These are phyloP conservation scores for Cladosporium cucumerinum DNA, from an alignment of 2,329 filamentous ascomycete genomes.

Conservation along the genomic window DNA sequence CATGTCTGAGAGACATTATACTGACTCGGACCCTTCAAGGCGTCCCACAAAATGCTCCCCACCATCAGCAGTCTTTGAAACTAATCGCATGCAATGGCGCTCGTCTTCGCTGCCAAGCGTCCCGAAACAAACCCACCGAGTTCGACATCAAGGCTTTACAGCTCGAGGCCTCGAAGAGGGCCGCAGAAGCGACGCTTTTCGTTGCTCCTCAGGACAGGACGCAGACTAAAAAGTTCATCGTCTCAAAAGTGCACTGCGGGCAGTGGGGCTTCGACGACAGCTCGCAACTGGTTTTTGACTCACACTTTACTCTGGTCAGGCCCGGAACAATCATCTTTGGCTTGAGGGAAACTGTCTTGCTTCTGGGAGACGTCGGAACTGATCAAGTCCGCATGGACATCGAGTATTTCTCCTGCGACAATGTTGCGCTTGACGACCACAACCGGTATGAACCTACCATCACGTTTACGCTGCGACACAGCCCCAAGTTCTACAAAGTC, in stretches of 20 bases:
- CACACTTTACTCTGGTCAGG: conserved; percentile 41
- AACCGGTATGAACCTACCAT: conserved; percentile 30
- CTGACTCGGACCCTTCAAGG: conserved; percentile 9
- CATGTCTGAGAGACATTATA: neutral
- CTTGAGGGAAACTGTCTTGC: conserved; percentile 25
- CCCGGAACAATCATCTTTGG: conserved; percentile 39
- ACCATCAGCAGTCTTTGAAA: conserved; percentile 11
- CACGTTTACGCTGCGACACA: conserved; percentile 37
- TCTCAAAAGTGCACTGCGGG: conserved; percentile 40
- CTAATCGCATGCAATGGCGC: conserved; percentile 26
- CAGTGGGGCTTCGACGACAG: conserved; percentile 41
- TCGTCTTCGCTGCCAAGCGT: conserved; percentile 24
- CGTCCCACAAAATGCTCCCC: conserved; percentile 19
- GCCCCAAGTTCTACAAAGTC: conserved; percentile 41
- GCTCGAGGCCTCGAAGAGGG: conserved; percentile 21
- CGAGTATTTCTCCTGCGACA: conserved; percentile 42
- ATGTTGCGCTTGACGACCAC: conserved; percentile 34
- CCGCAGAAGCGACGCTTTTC: neutral
- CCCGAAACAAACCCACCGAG: conserved; percentile 24
- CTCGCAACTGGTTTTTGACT: conserved; percentile 38
- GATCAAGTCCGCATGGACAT: conserved; percentile 39
- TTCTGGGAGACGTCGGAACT: conserved; percentile 21
- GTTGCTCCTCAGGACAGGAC: neutral
- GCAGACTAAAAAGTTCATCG: conserved; percentile 32
- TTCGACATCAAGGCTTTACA: conserved; percentile 27